phyloP scores from a whole-genome alignment of 176 grass and related monocot species.

The Oryza officinalis region DNA sequence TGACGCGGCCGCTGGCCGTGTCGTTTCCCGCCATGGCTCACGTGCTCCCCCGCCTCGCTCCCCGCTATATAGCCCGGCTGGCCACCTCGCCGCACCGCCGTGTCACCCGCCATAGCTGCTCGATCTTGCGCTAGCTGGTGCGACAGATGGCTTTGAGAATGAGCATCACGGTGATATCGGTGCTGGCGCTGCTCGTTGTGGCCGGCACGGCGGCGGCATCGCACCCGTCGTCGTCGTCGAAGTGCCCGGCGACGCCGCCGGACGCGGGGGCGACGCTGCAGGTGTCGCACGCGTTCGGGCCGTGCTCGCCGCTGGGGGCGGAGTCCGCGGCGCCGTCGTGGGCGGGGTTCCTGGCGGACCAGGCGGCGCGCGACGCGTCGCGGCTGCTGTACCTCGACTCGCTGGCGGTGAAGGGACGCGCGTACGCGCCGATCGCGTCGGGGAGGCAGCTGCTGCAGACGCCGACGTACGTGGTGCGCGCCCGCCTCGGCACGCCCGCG shows the following conservation, averaged over 20 bases:
- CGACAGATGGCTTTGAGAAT: background rate
- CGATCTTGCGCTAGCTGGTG: background rate
- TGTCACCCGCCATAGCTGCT: background rate
- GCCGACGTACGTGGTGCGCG: constrained; percentile 82
- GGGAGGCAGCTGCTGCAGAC: constrained; percentile 81
- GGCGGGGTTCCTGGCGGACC: constrained; percentile 55
- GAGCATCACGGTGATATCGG: background rate
- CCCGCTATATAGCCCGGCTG: constrained; percentile 24
- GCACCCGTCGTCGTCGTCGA: background rate
- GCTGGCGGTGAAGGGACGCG: constrained; percentile 38
- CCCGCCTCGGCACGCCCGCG: constrained; percentile 64
- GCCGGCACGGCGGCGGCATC: background rate
- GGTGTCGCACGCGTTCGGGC: constrained; percentile 64
- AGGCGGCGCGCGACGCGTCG: constrained; percentile 54
- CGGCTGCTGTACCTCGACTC: constrained; percentile 68
- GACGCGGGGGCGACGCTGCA: constrained; percentile 54
- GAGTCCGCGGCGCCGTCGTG: constrained; percentile 39
- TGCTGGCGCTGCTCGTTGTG: background rate
- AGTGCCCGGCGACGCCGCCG: constrained; percentile 55
- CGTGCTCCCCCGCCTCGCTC: constrained; percentile 13
- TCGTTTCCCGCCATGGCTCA: constrained; percentile 26
- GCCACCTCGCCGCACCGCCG: background rate
- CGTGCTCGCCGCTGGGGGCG: constrained; percentile 52
- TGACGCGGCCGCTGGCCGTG: constrained; percentile 10
- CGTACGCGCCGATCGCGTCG: constrained; percentile 72